Conservation (phyloP, 2,329 filamentous ascomycete species). For the Fusarium euwallaceae region DNA sequence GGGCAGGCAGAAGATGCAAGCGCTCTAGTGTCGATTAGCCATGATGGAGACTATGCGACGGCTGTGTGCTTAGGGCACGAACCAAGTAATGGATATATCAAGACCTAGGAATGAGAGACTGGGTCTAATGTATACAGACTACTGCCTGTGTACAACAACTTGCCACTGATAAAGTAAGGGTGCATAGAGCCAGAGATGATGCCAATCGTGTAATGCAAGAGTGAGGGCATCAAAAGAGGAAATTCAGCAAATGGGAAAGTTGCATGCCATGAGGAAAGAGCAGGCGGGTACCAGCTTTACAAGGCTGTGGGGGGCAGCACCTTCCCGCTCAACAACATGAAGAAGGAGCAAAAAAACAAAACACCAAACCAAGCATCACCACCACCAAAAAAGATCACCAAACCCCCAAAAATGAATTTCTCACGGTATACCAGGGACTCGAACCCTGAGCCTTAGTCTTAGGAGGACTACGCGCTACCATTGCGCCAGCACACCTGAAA, state of each 20-base stretch:
- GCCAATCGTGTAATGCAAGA: neutral
- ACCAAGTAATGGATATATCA: neutral
- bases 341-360: slow-evolving; percentile 18
- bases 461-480: slow-evolving; percentile 57
- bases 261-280: neutral
- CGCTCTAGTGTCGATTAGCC: slow-evolving; percentile 84
- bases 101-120: neutral
- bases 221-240: neutral
- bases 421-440: slow-evolving; percentile 54
- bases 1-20: slow-evolving; percentile 59
- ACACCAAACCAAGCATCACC: neutral
- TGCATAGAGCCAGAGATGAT: neutral
- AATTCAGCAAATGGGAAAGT: neutral
- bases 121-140: neutral
- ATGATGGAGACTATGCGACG: slow-evolving; percentile 86
- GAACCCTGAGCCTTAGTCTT: slow-evolving; percentile 58
- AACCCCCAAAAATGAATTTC: neutral
- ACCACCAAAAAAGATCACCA: neutral
- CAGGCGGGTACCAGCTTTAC: neutral
- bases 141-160: neutral
- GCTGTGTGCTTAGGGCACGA: slow-evolving; percentile 73
- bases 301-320: neutral
- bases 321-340: neutral
- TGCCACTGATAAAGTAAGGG: neutral
- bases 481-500: slow-evolving; percentile 52